phyloP scores from a whole-genome alignment of 148 eudicot genomes.

The Amaranthus palmeri region DNA sequence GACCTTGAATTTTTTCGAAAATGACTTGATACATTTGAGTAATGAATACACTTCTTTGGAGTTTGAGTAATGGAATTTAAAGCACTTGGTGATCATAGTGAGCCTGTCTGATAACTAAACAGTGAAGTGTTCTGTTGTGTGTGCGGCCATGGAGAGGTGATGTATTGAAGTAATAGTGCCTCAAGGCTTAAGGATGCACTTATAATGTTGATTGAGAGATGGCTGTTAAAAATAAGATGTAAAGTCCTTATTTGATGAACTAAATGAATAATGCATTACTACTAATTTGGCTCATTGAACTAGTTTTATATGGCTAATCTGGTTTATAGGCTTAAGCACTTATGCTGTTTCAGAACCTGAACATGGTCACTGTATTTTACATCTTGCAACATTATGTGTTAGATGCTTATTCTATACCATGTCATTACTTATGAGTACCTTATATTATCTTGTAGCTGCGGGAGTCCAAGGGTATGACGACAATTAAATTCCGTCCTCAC shows the following conservation, averaged over 20 bases:
- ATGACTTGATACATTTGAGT: too few relatives aligned
- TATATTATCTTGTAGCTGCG: constrained; percentile 71
- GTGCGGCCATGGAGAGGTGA: neutral
- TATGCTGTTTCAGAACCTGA: neutral
- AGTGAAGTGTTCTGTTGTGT: neutral
- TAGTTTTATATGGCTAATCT: neutral
- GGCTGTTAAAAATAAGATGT: neutral
- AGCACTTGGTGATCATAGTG: neutral
- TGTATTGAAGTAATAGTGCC: neutral
- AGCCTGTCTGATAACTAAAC: neutral
- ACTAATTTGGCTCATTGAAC: neutral
- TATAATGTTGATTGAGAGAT: neutral
- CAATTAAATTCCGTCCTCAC: constrained; percentile 94
- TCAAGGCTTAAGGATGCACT: neutral
- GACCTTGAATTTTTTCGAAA: too few relatives aligned
- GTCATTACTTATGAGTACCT: neutral
- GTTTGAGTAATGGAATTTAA: too few relatives aligned
- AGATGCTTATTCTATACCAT: neutral
- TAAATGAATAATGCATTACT: neutral
- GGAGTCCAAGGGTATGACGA: constrained; percentile 95
- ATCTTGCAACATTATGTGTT: neutral
- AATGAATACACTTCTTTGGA: too few relatives aligned
- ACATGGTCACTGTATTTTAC: neutral
- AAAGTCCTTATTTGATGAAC: neutral
- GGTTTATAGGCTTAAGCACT: neutral